Conservation (phyloP, 441 rosid species). For the Breynia disticha region DNA sequence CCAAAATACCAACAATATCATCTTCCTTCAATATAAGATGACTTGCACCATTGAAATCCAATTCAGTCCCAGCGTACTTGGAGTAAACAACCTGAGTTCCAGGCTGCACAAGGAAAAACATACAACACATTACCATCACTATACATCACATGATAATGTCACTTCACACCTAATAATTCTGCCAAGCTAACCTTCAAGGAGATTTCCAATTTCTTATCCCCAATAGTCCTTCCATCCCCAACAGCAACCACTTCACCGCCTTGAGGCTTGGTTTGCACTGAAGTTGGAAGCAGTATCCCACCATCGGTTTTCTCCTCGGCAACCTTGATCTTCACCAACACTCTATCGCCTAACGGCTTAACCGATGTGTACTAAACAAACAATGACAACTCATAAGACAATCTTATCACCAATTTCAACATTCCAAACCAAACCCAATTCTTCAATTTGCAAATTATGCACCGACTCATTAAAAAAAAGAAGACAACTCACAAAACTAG, state of each 20-base stretch:
- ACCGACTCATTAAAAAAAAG: no score
- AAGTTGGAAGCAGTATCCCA: slow-evolving; percentile 72
- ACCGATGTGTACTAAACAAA: slow-evolving; percentile 60
- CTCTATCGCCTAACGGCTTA: slow-evolving; percentile 80
- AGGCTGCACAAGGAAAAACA: slow-evolving; percentile 33
- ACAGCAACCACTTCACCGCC: slow-evolving; percentile 89
- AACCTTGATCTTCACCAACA: slow-evolving; percentile 75
- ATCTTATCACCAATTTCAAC: not conserved
- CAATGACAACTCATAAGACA: not conserved
- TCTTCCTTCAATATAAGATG: slow-evolving; percentile 88
- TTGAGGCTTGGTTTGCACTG: slow-evolving; percentile 80
- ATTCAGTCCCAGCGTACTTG: slow-evolving; percentile 81
- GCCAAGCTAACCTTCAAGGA: slow-evolving; percentile 49
- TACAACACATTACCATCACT: not conserved
- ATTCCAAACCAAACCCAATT: no score
- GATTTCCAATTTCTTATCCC: slow-evolving; percentile 45
- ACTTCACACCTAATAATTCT: no score
- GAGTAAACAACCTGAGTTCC: slow-evolving; percentile 76
- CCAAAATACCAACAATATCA: no score
- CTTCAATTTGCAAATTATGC: no score
- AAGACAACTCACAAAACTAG: no score
- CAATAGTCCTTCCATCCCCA: slow-evolving; percentile 73
- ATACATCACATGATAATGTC: no score
- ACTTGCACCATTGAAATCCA: slow-evolving; percentile 64
- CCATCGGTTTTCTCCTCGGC: slow-evolving; percentile 79